Conservation (phyloP, 1,284 basidiomycete genomes). For the Fomes fomentarius region DNA sequence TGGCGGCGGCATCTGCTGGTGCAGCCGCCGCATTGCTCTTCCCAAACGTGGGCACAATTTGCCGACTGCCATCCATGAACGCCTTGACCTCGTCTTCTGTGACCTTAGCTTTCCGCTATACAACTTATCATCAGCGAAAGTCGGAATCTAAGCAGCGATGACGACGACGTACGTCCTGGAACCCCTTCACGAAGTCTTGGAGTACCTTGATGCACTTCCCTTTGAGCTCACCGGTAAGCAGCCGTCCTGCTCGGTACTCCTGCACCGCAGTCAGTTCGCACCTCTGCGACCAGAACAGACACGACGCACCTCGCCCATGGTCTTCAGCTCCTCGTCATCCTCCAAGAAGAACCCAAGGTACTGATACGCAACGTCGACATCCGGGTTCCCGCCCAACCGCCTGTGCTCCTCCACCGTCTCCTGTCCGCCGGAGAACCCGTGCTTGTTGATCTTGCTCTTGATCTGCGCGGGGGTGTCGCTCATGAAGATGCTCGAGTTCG, state of each 20-base stretch:
- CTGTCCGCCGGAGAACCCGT: slow-evolving; percentile 88
- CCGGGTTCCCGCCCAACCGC: slow-evolving; percentile 87
- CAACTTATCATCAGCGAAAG: background rate
- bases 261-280: slow-evolving; percentile 33
- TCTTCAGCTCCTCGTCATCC: slow-evolving; percentile 86
- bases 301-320: slow-evolving; percentile 69
- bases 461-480: slow-evolving; percentile 92
- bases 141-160: background rate
- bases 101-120: slow-evolving; percentile 60
- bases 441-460: slow-evolving; percentile 97
- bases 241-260: slow-evolving; percentile 89
- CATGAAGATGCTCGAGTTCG: slow-evolving; percentile 94
- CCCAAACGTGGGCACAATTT: slow-evolving; percentile 65
- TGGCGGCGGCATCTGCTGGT: background rate
- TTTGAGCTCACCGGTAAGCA: slow-evolving; percentile 95
- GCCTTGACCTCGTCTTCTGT: slow-evolving; percentile 77
- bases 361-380: slow-evolving; percentile 96
- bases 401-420: slow-evolving; percentile 96
- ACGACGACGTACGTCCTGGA: slow-evolving; percentile 78
- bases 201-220: slow-evolving; percentile 85
- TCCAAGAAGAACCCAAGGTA: slow-evolving; percentile 98
- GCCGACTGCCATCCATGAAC: slow-evolving; percentile 87
- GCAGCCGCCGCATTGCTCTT: slow-evolving; percentile 27
- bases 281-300: background rate
- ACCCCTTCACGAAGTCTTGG: slow-evolving; percentile 84